phyloP scores from a whole-genome alignment of 495 filamentous ascomycete species.

The Penicillium mononematosum region DNA sequence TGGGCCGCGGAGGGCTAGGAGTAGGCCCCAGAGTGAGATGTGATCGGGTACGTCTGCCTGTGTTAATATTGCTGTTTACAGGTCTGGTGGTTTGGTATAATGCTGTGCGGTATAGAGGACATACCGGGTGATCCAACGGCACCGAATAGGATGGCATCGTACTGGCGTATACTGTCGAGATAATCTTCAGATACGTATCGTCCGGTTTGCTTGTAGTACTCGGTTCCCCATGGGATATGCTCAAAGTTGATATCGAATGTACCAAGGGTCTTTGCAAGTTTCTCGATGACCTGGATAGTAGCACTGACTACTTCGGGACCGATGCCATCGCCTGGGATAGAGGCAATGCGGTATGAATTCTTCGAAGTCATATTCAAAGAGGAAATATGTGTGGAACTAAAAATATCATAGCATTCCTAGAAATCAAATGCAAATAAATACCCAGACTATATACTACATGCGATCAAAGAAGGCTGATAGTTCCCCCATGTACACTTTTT shows the following conservation, averaged over 20 bases:
- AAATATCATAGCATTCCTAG: not conserved
- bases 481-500: not conserved
- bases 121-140: constrained; percentile 44
- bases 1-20: constrained; percentile 48
- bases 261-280: constrained; percentile 28
- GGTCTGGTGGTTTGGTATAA: too few relatives aligned
- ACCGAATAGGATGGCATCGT: constrained; percentile 48
- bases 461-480: constrained; percentile 7
- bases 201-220: constrained; percentile 42
- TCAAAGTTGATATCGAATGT: constrained; percentile 41
- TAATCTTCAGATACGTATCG: constrained; percentile 42
- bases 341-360: constrained; percentile 36
- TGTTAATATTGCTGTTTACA: not conserved
- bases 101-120: not conserved
- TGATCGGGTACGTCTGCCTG: constrained; percentile 48
- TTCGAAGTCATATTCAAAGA: constrained; percentile 10
- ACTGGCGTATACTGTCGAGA: constrained; percentile 37
- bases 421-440: not conserved
- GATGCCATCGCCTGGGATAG: constrained; percentile 46
- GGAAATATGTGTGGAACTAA: not conserved
- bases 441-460: not conserved
- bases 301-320: constrained; percentile 43
- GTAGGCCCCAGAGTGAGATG: constrained; percentile 51
- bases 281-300: constrained; percentile 36
- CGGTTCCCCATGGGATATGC: constrained; percentile 42